These are phyloP conservation scores for Solanum paucissectum DNA, from an alignment of 257 asterid genomes.

Conservation along the genomic window DNA sequence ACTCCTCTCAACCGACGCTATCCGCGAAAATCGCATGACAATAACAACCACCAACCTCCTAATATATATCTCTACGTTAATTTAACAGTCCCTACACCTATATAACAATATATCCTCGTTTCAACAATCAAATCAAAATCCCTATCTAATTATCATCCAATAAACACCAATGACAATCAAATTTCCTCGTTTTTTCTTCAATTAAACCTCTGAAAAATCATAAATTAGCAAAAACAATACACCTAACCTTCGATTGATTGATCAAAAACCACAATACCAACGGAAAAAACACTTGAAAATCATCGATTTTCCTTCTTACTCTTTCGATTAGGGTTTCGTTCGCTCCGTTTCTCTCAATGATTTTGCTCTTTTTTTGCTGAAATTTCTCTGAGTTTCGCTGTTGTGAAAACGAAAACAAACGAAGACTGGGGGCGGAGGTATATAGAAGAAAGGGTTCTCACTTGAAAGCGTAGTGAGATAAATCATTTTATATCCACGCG, in stretches of 20 bases:
- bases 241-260: slow-evolving; percentile 40
- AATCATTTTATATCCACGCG: slow-evolving; percentile 14
- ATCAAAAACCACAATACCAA: slow-evolving; percentile 33
- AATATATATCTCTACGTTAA: background rate
- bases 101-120: background rate
- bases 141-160: background rate
- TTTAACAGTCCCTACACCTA: background rate
- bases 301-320: slow-evolving; percentile 10
- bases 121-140: background rate
- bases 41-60: slow-evolving; percentile 7
- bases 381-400: background rate
- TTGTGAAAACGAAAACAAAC: background rate
- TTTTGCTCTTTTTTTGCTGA: background rate
- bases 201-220: slow-evolving; percentile 1
- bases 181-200: background rate
- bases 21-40: slow-evolving; percentile 71
- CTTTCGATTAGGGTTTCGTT: background rate
- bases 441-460: slow-evolving; percentile 30
- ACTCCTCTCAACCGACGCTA: slow-evolving; percentile 36
- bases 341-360: background rate
- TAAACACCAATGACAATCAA: slow-evolving; percentile 2
- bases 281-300: slow-evolving; percentile 20
- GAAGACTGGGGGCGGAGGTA: slow-evolving; percentile 60
- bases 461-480: background rate
- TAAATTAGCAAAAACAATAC: slow-evolving; percentile 20